Base-by-base conservation (phyloP, 257 asterid species). In the Primulina tabacum region DNA sequence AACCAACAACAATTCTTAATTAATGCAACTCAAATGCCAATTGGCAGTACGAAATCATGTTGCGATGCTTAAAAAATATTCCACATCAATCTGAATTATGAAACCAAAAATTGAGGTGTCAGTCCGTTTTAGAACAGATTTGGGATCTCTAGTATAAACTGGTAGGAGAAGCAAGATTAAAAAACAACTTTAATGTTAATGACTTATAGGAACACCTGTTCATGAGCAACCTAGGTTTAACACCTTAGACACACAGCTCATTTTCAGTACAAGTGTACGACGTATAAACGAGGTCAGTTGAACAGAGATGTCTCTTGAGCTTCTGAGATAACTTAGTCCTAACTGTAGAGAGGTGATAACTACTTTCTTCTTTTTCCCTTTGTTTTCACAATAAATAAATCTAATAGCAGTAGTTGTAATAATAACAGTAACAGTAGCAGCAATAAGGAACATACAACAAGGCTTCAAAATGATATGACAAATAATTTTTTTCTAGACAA, bases 241-340 rank as follows among this genome's bases (percentile, higher is more conserved):
- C 60, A 52, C 50, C 21, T 29, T 10, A 24, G 50, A 40, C 47
- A 53, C 43, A 26, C 61, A 66, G 58, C 68, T 60, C 63, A 38
- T 33, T 21, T 43, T 38, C 53, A 11, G 53, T 43, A 43, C 53
- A 11, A 62, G 16, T 55, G 64, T 38, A 66, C 58, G 52, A 40
- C 40, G 38, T 68, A 67, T 56, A 59, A 28, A 34, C 57, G 68
- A 71, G 34, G 59, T 73, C 52, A 60, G 50, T 58, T 38, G 61
- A 7, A 69, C 29, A 17, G 28, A 58, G 12, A 18, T 6, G 38
- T 43, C 57, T 66, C 57, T 47, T 26, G 58, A 62, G 38, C 40
- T 18, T 64, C 67, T 63, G 71, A 58, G 65, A 33, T 40, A 77
- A 72, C 18, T 35, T 17, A 65, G 69, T 40, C 53, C 34, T 24